Percentiles rank a stretch among this genome's conserved stretches.
Evolutionary conservation across 208 protist species (phyloP).

Genomic region (Trypanosoma brucei): DNA sequence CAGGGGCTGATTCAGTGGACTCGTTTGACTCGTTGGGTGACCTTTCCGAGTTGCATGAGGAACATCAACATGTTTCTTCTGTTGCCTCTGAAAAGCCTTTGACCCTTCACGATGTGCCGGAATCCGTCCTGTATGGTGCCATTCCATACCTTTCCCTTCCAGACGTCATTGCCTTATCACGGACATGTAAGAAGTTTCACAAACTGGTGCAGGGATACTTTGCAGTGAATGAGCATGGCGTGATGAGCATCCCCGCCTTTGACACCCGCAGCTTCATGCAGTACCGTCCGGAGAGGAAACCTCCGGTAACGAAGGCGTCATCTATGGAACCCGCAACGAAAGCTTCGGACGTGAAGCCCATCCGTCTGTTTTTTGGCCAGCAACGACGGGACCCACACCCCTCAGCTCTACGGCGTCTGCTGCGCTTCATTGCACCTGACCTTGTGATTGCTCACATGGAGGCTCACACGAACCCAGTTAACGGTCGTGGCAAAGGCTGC

Average conservation of each 20-base stretch:
- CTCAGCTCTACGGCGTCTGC: conserved; percentile 15
- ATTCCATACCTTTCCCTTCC: conserved; percentile 13
- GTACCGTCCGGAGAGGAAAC: background rate
- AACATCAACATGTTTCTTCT: too few species aligned
- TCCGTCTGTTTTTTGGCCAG: conserved; percentile 25
- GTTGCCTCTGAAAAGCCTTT: too few species aligned
- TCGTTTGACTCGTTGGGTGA: too few species aligned
- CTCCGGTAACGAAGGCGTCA: background rate
- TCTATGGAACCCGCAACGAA: background rate
- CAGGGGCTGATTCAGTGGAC: too few species aligned
- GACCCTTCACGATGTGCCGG: conserved; percentile 1
- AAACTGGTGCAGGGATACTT: conserved; percentile 3
- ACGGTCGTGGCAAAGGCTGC: conserved; percentile 19
- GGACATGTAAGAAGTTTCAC: conserved; percentile 7
- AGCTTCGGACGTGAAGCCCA: background rate
- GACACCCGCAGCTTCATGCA: conserved; percentile 1
- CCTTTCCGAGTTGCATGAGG: too few species aligned
- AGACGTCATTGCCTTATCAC: conserved; percentile 7
- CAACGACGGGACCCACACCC: conserved; percentile 23
- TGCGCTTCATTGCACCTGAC: conserved; percentile 18
- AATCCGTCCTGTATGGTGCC: conserved; percentile 2
- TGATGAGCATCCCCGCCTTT: conserved; percentile 18
- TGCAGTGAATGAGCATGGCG: conserved; percentile 17
- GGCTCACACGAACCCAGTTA: conserved; percentile 16
- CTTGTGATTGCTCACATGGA: conserved; percentile 21